Conservation (phyloP, 108 stramenopile genomes). For the Chaetoceros tenuissimus region DNA sequence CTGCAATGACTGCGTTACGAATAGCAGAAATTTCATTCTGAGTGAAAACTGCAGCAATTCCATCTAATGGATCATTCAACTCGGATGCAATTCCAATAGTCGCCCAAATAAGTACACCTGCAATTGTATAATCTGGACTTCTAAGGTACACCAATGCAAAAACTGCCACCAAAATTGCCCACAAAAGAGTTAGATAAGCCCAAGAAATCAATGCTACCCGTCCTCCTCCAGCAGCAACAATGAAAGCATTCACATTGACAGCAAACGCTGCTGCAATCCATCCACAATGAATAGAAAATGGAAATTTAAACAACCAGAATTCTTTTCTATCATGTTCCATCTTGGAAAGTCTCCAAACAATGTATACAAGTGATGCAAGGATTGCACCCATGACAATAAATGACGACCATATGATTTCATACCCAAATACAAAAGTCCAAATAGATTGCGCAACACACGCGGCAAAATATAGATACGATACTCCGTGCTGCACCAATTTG, state of each 20-base stretch:
- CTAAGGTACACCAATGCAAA: slow-evolving; percentile 30
- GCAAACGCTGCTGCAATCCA: slow-evolving; percentile 79
- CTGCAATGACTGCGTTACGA: neutral
- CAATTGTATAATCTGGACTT: slow-evolving; percentile 42
- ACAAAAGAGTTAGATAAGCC: slow-evolving; percentile 40
- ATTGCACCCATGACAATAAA: slow-evolving; percentile 48
- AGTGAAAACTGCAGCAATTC: neutral
- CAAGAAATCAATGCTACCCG: slow-evolving; percentile 32
- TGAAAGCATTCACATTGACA: slow-evolving; percentile 66
- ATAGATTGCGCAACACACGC: slow-evolving; percentile 43
- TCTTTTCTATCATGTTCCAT: slow-evolving; percentile 5
- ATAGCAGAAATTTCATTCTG: neutral
- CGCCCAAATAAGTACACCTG: slow-evolving; percentile 63
- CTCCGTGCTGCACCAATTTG: slow-evolving; percentile 36
- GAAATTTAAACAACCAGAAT: slow-evolving; percentile 67
- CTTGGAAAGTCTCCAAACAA: neutral
- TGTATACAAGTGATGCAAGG: slow-evolving; percentile 20
- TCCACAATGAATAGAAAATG: slow-evolving; percentile 67
- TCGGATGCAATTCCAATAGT: slow-evolving; percentile 17
- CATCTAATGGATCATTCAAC: neutral
- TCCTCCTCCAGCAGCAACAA: slow-evolving; percentile 27
- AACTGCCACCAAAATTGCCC: slow-evolving; percentile 39
- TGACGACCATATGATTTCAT: slow-evolving; percentile 34
- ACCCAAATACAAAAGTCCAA: slow-evolving; percentile 65
- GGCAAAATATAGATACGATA: slow-evolving; percentile 44